Base-by-base conservation (phyloP, 805 yeast species). In the Wickerhamomyces queroliae region DNA sequence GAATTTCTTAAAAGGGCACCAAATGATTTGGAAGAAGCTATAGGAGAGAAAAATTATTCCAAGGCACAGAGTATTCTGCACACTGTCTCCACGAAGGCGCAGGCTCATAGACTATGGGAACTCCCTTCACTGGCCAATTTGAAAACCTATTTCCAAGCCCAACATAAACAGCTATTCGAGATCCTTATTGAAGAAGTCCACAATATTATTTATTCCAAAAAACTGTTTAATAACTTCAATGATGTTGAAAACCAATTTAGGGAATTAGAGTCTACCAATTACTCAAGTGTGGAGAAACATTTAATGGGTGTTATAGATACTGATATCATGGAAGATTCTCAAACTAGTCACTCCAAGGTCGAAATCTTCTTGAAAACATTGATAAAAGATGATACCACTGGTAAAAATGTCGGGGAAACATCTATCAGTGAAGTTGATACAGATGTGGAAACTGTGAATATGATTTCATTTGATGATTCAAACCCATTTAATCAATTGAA, bases 171-270 rank as follows among this genome's bases (percentile, higher is more conserved):
- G 31, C 63, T 90, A 22, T 81, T 83, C 51, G 88, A 81, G 35
- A 75, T 76, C 45, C 65, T 90, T 16, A 65, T 85, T n/a, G 95
- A 85, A 45, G 95, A 89, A 52, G 62, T 88, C 31, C 80, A 77
- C 42, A 72, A 70, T 35, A 81, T 85, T 40, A 64, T 85, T n/a
- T 86, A 81, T 50, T 64, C 83, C 31, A 78, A 76, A 48, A 63
- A 58, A 26, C 39, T 46, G 5, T 54, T 56, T 25, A 34, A 42
- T 5, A 20, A 39, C 4, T 48, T 35, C 38, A 46, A 51, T 25
- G 52, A 56, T 28, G 47, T 49, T 12, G 46, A 53, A 33, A 56
- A 59, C 4, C 36, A 52, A n/a, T 47, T 51, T 16, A 46, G 50
- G 8, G 24, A 41, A 25, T 35, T 39, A 12, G 43, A 52, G 25